Evolutionary conservation across 164 flowering plant species (phyloP).

Genomic region (Umbellularia californica): DNA sequence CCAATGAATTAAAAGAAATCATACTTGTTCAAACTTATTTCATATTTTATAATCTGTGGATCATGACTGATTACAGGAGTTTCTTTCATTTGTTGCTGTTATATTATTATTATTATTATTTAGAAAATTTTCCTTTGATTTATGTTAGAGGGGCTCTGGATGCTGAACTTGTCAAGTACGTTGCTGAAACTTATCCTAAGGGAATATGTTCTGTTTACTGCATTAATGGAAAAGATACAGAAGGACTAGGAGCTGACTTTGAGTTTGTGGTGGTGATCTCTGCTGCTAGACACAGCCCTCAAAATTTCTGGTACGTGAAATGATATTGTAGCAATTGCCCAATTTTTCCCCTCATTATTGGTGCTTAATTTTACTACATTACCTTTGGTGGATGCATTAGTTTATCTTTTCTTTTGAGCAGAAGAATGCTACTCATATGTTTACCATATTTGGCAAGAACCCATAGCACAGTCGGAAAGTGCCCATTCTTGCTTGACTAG

Average conservation of each 20-base stretch:
- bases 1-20: no score
- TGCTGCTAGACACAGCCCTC: conserved; percentile 82
- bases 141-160: conserved; percentile 73
- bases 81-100: background rate
- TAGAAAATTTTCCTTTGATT: conserved; percentile 10
- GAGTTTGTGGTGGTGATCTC: conserved; percentile 85
- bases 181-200: conserved; percentile 86
- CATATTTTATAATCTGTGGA: no score
- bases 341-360: background rate
- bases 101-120: background rate
- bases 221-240: conserved; percentile 73
- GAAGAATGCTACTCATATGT: background rate
- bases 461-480: no score
- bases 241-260: conserved; percentile 84
- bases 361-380: background rate
- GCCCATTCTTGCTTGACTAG: no score
- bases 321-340: background rate
- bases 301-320: conserved; percentile 80
- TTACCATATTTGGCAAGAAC: no score
- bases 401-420: background rate
- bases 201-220: conserved; percentile 83
- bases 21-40: no score
- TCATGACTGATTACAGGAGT: no score
- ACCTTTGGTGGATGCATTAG: background rate
- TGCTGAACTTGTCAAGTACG: conserved; percentile 73